Evolutionary conservation across 129 eudicot genomes (phyloP).

Genomic region (Flaveria robusta): DNA sequence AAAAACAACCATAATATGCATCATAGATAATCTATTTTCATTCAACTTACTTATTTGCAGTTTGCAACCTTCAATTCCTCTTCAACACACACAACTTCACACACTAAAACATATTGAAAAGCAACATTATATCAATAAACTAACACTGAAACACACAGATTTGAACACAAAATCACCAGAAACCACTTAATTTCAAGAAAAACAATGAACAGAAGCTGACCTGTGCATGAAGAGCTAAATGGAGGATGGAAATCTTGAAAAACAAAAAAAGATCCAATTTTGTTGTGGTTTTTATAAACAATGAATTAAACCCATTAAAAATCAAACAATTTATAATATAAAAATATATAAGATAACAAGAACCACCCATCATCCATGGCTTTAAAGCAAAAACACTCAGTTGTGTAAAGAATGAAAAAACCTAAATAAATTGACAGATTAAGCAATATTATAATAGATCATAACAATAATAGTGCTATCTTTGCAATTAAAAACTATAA

Average conservation of each 20-base stretch:
- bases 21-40: not conserved
- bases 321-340: not conserved
- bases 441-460: conserved; percentile 26
- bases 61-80: conserved; percentile 1
- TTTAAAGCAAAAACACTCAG: conserved; percentile 48
- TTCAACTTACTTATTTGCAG: not conserved
- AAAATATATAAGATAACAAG: conserved; percentile 23
- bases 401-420: conserved; percentile 37
- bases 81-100: not conserved
- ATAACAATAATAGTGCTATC: conserved; percentile 22
- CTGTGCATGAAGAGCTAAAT: conserved; percentile 31
- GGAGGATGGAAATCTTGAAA: conserved; percentile 29
- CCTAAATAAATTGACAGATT: conserved; percentile 49
- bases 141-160: not conserved
- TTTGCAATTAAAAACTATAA: conserved; percentile 14
- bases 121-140: not conserved
- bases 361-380: conserved; percentile 36
- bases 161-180: too few relatives aligned
- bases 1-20: not conserved
- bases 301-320: conserved; percentile 33
- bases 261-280: conserved; percentile 38
- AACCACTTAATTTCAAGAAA: not conserved
- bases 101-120: conserved; percentile 13
- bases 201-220: conserved; percentile 25
- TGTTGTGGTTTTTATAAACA: conserved; percentile 41